These are phyloP conservation scores for Phialocephala sp. DNA, from an alignment of 2,329 filamentous ascomycete species.

Conservation along the genomic window DNA sequence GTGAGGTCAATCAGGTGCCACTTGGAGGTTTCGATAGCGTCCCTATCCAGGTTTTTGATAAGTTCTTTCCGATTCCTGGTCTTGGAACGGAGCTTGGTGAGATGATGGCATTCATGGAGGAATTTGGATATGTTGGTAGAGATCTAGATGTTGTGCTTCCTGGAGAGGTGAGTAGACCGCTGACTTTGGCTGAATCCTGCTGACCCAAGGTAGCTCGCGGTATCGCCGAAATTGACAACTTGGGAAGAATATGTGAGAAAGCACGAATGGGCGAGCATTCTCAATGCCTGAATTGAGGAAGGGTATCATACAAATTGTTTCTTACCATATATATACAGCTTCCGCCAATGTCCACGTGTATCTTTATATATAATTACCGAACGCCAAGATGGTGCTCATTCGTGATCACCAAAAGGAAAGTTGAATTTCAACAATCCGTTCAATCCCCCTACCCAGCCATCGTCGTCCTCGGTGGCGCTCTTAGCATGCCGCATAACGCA, in stretches of 20 bases:
- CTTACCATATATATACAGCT: constrained; percentile 4
- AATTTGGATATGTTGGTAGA: constrained; percentile 46
- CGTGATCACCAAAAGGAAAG: constrained; percentile 83
- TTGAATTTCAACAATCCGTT: constrained; percentile 97
- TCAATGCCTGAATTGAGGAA: constrained; percentile 10
- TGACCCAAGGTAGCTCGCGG: constrained; percentile 28
- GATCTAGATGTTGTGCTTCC: constrained; percentile 43
- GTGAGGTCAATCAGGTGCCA: constrained; percentile 24
- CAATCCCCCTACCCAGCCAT: constrained; percentile 95
- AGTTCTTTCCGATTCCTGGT: constrained; percentile 35
- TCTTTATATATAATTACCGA: neutral
- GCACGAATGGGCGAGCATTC: constrained; percentile 35
- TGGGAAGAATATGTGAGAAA: constrained; percentile 31
- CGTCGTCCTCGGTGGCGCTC: constrained; percentile 67
- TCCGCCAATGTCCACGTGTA: neutral
- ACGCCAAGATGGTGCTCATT: constrained; percentile 8
- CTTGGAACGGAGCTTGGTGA: constrained; percentile 43
- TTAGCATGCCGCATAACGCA: constrained; percentile 76
- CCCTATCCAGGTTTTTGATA: constrained; percentile 34
- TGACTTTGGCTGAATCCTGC: neutral
- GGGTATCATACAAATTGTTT: constrained; percentile 1
- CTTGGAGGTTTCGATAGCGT: constrained; percentile 29
- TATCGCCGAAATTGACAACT: constrained; percentile 26
- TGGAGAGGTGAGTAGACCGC: constrained; percentile 26
- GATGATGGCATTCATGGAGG: constrained; percentile 40